phyloP scores from a whole-genome alignment of 2,329 filamentous ascomycete species.

The Cladophialophora immunda region DNA sequence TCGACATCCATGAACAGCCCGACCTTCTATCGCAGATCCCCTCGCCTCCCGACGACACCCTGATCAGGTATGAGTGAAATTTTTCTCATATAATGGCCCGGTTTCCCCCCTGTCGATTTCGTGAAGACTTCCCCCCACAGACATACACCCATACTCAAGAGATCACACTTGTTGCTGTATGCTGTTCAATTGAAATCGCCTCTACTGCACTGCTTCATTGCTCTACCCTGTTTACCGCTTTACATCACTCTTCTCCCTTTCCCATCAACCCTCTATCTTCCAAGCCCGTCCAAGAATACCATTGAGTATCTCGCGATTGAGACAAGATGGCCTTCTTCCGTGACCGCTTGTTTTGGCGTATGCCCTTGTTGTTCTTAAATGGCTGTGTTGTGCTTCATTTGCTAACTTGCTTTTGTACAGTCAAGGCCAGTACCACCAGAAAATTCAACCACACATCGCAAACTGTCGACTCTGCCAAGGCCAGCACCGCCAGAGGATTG shows the following conservation, averaged over 20 bases:
- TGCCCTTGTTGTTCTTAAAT: constrained; percentile 5
- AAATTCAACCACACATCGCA: constrained; percentile 11
- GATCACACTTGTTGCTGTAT: constrained; percentile 7
- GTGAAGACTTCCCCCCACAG: constrained; percentile 1
- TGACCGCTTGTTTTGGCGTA: constrained; percentile 19
- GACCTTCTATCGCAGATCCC: neutral
- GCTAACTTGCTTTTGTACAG: constrained; percentile 19
- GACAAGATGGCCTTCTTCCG: constrained; percentile 17
- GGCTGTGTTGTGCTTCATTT: constrained; percentile 1
- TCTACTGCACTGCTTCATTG: neutral
- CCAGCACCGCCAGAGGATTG: constrained; percentile 7
- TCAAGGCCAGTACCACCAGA: constrained; percentile 14
- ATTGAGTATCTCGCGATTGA: constrained; percentile 17
- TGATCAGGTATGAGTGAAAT: constrained; percentile 17
- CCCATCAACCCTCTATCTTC: neutral
- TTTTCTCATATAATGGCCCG: constrained; percentile 1
- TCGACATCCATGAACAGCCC: constrained; percentile 11
- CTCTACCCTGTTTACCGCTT: constrained; percentile 5
- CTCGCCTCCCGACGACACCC: neutral
- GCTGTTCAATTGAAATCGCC: neutral
- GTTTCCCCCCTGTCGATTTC: neutral
- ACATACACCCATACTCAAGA: constrained; percentile 12
- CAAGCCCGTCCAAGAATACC: constrained; percentile 3
- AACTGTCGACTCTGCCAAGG: no score
- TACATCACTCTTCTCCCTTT: neutral